Evolutionary conservation across 768 basidiomycete species (phyloP), one percentile per base, ranked within the genome.

Genomic region (Inosperma sp.): DNA sequence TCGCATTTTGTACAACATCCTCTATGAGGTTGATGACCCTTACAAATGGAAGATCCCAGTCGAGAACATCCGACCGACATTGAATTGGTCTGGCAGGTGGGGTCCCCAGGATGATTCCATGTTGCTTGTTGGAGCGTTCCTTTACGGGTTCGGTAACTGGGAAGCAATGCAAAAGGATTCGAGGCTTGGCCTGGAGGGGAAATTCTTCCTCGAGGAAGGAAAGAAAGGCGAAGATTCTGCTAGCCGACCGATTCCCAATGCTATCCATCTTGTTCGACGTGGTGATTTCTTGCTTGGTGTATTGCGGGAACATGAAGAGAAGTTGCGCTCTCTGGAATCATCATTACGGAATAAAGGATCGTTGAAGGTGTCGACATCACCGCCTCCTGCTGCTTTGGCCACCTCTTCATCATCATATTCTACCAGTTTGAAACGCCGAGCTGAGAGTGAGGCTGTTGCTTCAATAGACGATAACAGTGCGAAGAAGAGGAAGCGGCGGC

Each of bases 11-110:
- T 89, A 83, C 69, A 82, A 84, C 58, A 82, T 92, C 58, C 81
- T 96, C 52, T 79, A 80, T 16, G 75, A 89, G 13, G 67, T 74
- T 33, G 81, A 86, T 16, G 86, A 95, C 58, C 73, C 81, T 2
- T 86, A 88, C 69, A 76, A 78, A 50, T 99, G 95, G 92, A 61
- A 70, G 19, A 85, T 98, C 41, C 96, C 96, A 4, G 82, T 91
- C 51, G 95, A 97, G 33, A 90, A 88, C 65, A 87, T 98, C 58
- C 86, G 95, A 49, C 89, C 92, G 27, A 95, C 93, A 2, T 80
- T 92, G 45, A 93, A 93, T 63, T 98, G 96, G 95, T 92, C 90
- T 31, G 93, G 94, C 51, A 85, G 91, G 39, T 99, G 96, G 96
- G 84, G 83, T 14, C 81, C 86, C 26, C 81, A 83, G 54, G 93